phyloP scores from a whole-genome alignment of 148 eudicot species.

The Hydrangea macrophylla region DNA sequence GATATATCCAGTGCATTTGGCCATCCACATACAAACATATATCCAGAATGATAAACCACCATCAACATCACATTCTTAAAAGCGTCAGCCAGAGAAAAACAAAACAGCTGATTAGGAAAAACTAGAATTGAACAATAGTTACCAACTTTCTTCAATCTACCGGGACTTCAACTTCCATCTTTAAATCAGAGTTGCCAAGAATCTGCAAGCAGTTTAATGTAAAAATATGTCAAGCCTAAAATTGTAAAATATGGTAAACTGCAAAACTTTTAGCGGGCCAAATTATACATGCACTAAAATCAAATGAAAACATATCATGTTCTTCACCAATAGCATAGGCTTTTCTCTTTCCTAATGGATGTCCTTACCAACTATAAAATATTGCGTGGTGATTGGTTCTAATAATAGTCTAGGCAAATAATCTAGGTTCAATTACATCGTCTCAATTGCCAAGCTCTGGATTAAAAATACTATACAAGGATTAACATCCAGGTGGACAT shows the following conservation, averaged over 20 bases:
- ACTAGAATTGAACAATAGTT: neutral
- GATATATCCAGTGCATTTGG: neutral
- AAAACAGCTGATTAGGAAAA: neutral
- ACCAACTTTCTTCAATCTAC: slow-evolving; percentile 28
- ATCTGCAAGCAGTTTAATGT: slow-evolving; percentile 40
- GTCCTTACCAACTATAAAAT: neutral
- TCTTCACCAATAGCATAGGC: too few species aligned
- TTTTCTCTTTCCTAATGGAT: neutral
- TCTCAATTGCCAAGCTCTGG: neutral
- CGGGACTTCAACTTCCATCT: slow-evolving; percentile 61
- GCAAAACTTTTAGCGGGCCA: neutral
- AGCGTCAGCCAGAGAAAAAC: neutral
- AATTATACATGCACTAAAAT: neutral
- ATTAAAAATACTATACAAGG: neutral
- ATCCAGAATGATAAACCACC: neutral
- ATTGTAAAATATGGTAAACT: neutral
- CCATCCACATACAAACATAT: neutral
- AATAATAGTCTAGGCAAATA: neutral
- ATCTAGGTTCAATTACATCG: neutral
- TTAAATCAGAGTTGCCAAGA: slow-evolving; percentile 44
- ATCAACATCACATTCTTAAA: neutral
- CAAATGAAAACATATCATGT: too few species aligned
- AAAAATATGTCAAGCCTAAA: too few species aligned
- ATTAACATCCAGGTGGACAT: neutral
- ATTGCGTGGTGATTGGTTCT: neutral